phyloP scores from a whole-genome alignment of 148 eudicot species.

The Amaranthus hypochondriacus region DNA sequence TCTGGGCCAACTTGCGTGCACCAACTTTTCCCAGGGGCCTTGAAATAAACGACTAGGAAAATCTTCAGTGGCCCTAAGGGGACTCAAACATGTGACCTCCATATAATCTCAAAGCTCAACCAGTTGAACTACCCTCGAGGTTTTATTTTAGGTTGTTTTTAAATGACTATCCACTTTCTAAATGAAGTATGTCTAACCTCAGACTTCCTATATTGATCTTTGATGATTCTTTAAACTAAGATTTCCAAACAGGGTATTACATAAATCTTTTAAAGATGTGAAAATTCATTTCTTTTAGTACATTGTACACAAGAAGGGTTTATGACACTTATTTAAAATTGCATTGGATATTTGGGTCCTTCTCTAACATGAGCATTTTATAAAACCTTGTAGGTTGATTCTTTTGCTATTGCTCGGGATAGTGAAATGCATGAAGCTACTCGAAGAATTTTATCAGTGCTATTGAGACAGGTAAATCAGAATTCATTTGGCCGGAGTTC shows the following conservation, averaged over 20 bases:
- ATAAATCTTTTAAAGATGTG: neutral
- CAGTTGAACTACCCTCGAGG: too few species aligned
- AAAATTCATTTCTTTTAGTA: neutral
- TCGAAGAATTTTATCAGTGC: slow-evolving; percentile 77
- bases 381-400: slow-evolving; percentile 65
- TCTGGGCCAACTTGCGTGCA: too few species aligned
- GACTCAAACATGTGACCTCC: too few species aligned
- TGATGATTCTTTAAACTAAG: too few species aligned
- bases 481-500: neutral
- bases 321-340: neutral
- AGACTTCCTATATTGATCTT: too few species aligned
- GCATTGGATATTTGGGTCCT: neutral
- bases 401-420: slow-evolving; percentile 94
- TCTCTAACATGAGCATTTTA: neutral
- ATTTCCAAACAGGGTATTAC: neutral
- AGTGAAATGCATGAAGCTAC: slow-evolving; percentile 97
- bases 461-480: slow-evolving; percentile 73
- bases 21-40: too few species aligned
- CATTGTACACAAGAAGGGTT: neutral
- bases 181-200: too few species aligned
- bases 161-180: too few species aligned
- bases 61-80: too few species aligned
- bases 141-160: too few species aligned
- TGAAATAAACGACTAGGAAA: too few species aligned
- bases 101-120: too few species aligned